phyloP scores from a whole-genome alignment of 78 protist genomes.

The Planoprotostelium fungivorum region DNA sequence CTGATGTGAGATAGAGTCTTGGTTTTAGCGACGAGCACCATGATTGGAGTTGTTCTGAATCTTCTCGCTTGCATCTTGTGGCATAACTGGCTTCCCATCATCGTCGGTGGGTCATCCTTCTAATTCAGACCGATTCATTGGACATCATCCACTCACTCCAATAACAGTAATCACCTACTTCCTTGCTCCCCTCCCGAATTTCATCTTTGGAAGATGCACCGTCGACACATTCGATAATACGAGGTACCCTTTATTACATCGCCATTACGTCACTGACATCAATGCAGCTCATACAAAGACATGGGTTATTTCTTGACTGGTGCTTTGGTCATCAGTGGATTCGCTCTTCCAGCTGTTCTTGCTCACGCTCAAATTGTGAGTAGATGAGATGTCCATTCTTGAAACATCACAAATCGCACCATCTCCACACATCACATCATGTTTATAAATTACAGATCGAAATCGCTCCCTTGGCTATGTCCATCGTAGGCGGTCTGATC shows the following conservation, averaged over 20 bases:
- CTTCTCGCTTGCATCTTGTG: neutral
- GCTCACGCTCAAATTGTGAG: neutral
- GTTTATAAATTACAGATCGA: neutral
- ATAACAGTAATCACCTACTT: neutral
- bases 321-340: neutral
- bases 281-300: neutral
- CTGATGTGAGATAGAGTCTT: neutral
- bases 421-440: no score
- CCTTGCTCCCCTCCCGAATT: neutral
- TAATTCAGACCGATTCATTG: neutral
- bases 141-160: neutral
- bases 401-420: no score
- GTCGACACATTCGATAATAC: neutral
- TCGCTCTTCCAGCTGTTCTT: neutral
- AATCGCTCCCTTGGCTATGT: neutral
- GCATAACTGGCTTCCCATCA: neutral
- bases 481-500: neutral
- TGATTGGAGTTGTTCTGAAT: neutral
- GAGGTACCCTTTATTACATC: neutral
- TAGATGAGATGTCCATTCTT: neutral
- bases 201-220: neutral
- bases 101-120: neutral
- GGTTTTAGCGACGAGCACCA: neutral
- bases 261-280: neutral
- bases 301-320: neutral